Base-by-base conservation (phyloP, 2,329 filamentous ascomycete species). In the Leptoxyphium fumago region DNA sequence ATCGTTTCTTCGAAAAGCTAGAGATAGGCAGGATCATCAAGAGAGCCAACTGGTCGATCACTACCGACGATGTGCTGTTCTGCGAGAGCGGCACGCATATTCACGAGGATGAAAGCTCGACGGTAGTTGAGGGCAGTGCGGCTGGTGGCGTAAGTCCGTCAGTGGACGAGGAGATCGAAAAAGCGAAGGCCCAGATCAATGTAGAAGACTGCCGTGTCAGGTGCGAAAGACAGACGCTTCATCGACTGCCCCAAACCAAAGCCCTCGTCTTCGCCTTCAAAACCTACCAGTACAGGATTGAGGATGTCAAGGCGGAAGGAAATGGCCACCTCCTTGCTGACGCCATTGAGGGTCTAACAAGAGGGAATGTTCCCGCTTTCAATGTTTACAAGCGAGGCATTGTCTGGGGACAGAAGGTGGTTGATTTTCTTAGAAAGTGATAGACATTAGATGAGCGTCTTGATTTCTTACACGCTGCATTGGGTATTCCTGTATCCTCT, bases 261-360 rank as follows among this genome's bases (percentile, higher is more conserved):
- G 75, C 74, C 7, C 41, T 80, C 15, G 67, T 79, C 0, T 81
- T 81, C 60, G 68, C 65, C 0, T 75, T 80, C 56, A 77, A 79
- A 58, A 80, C 77, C 13, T 80, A 78, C 57, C 61, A 69, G 45
- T 79, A 80, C 57, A 66, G 68, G 1, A 56, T 81, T 7, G 51
- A 52, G 34, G 65, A 75, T 42, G 60, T 81, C 39, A 76, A 73
- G 52, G 67, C 67, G 4, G 75, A 80, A 46, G 76, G 75, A 0
- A 57, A 55, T 55, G 75, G 70, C 0, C 68, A 72, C 52, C 68
- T 67, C 7, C 54, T 80, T 43, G 73, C 71, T 1, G 50, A 59
- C 30, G 77, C 77, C 2, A 75, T 80, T 54, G 75, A 80, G 45
- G 77, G 77, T 1, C 53, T 81, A 52, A 67, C 63, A 30, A 59